Conservation (phyloP, 164 flowering plant species). For the Piper betle region DNA sequence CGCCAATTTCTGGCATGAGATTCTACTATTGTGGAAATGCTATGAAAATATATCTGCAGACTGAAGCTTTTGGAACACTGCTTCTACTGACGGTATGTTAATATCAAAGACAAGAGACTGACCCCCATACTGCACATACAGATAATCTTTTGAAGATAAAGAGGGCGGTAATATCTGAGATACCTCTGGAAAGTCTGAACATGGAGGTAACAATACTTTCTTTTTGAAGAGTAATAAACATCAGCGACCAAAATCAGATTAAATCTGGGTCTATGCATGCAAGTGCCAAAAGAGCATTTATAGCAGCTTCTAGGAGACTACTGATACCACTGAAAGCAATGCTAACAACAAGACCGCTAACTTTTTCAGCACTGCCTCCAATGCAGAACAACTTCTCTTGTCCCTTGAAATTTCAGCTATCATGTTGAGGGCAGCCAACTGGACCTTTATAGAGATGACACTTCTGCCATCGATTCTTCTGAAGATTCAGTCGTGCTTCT, state of each 20-base stretch:
- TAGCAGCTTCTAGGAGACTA: slow-evolving; percentile 36
- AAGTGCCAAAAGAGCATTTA: slow-evolving; percentile 60
- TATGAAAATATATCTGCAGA: slow-evolving; percentile 1
- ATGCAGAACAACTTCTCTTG: slow-evolving; percentile 58
- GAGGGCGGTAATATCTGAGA: slow-evolving; percentile 47
- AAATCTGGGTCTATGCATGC: slow-evolving; percentile 79
- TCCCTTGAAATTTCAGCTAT: slow-evolving; percentile 55
- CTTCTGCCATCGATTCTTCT: slow-evolving; percentile 51
- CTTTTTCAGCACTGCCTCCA: slow-evolving; percentile 70
- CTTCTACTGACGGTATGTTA: slow-evolving; percentile 46
- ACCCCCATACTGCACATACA: slow-evolving; percentile 73
- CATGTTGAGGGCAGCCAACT: slow-evolving; percentile 74
- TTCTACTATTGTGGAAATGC: neutral
- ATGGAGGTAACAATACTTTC: slow-evolving; percentile 42
- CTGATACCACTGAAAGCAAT: slow-evolving; percentile 70
- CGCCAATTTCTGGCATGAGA: neutral
- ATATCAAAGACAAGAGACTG: slow-evolving; percentile 65
- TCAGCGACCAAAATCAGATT: slow-evolving; percentile 85
- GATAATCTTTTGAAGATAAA: slow-evolving; percentile 31
- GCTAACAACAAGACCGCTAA: slow-evolving; percentile 75
- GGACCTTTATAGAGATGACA: slow-evolving; percentile 67
- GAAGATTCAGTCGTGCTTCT: slow-evolving; percentile 22
- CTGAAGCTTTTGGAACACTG: slow-evolving; percentile 35
- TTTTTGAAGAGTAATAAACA: slow-evolving; percentile 63
- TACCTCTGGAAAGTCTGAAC: slow-evolving; percentile 39